phyloP scores from a whole-genome alignment of 139 green algal species.

The Chlorella vulgaris region DNA sequence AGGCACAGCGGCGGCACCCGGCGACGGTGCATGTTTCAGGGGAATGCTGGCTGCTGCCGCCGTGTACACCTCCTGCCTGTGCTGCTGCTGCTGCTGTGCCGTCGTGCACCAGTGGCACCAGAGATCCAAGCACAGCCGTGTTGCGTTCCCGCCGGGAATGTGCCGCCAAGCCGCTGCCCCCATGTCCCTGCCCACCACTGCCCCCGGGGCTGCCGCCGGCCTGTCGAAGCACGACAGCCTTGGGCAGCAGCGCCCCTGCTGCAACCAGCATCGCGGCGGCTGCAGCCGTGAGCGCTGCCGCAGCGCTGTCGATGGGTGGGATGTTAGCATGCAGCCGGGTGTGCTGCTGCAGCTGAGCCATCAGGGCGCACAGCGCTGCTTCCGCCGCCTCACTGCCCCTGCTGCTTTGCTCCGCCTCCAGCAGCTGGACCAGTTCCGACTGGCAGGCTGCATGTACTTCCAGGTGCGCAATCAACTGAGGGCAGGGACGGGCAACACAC shows the following conservation, averaged over 20 bases:
- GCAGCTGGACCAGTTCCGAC: not conserved
- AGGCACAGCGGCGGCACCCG: conserved; percentile 9
- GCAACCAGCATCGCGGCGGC: not conserved
- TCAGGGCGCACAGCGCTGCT: not conserved
- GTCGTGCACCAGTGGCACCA: not conserved
- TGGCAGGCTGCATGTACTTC: not conserved
- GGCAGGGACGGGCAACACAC: not conserved
- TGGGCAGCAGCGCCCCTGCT: not conserved
- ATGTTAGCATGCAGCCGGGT: too few species aligned
- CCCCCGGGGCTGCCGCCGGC: too few species aligned
- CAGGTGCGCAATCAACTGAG: not conserved
- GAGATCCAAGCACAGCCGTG: not conserved
- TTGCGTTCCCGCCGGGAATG: not conserved
- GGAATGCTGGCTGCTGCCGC: not conserved
- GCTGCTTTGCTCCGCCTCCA: not conserved
- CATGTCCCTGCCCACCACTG: not conserved
- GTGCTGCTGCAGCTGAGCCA: not conserved
- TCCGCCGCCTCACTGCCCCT: not conserved
- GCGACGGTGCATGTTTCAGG: not conserved
- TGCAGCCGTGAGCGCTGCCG: not conserved
- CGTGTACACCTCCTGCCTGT: not conserved
- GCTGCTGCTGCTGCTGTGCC: not conserved
- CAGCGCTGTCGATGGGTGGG: not conserved
- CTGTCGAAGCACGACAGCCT: not conserved
- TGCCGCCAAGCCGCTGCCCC: not conserved